Percentiles rank a stretch among this genome's conserved stretches.
Evolutionary conservation across 148 eudicot genomes (phyloP).

Genomic region (Fallopia convolvulus): DNA sequence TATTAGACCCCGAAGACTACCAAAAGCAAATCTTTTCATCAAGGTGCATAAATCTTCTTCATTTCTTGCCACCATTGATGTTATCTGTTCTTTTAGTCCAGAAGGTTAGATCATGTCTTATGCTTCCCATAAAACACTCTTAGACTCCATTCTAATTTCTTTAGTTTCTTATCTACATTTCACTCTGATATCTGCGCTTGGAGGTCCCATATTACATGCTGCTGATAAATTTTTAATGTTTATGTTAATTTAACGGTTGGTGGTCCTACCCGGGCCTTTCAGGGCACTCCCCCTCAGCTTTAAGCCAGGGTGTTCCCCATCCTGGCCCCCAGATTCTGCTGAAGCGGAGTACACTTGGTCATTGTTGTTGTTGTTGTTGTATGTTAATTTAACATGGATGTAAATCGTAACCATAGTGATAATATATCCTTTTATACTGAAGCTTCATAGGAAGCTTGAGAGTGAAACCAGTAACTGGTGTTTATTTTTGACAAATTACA

Average conservation of each 20-base stretch:
- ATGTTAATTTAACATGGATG: background rate
- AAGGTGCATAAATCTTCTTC: no score
- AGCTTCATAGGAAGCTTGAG: background rate
- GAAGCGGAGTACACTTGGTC: no score
- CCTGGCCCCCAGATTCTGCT: no score
- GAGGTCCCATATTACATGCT: background rate
- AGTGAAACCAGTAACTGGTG: background rate
- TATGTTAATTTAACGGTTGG: background rate
- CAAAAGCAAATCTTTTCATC: no score
- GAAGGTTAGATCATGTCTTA: background rate
- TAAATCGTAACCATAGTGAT: background rate
- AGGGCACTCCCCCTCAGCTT: no score
- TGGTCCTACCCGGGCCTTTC: no score
- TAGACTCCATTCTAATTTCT: background rate
- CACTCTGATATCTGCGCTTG: background rate
- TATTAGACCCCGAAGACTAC: no score
- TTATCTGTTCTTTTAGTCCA: background rate
- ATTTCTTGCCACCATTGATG: no score
- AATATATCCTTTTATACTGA: background rate
- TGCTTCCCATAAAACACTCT: background rate
- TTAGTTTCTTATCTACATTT: background rate
- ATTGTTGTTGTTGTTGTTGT: no score
- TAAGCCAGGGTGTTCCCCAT: no score
- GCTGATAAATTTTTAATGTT: background rate
- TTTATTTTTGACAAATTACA: constrained; percentile 1